Percentiles rank a stretch among this genome's conserved stretches.
phyloP scores from a whole-genome alignment of 495 filamentous ascomycete species.

The Daldinia concentrica region DNA sequence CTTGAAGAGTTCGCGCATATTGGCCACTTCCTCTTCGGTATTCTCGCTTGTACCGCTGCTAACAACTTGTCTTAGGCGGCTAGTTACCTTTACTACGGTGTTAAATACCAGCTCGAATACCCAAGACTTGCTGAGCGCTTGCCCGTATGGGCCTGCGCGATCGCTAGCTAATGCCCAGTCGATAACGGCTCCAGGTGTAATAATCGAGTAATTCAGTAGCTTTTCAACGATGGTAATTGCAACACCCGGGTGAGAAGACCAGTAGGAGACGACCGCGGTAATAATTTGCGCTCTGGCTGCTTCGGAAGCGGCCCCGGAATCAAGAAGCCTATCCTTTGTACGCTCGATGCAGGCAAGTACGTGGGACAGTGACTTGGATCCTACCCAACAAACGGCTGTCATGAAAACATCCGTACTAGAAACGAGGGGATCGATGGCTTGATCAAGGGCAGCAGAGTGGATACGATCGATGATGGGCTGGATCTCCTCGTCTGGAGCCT shows the following conservation, averaged over 20 bases:
- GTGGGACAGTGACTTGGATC: slow-evolving; percentile 94
- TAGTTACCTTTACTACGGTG: slow-evolving; percentile 92
- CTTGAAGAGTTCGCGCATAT: slow-evolving; percentile 81
- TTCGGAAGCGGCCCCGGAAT: slow-evolving; percentile 76
- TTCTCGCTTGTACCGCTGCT: slow-evolving; percentile 47
- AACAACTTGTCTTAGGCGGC: slow-evolving; percentile 85
- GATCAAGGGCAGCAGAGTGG: slow-evolving; percentile 73
- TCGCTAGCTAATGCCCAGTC: slow-evolving; percentile 83
- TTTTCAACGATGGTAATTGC: slow-evolving; percentile 96
- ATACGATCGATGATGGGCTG: slow-evolving; percentile 79
- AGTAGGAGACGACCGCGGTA: slow-evolving; percentile 88
- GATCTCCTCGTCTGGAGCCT: slow-evolving; percentile 83
- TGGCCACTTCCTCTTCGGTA: slow-evolving; percentile 50
- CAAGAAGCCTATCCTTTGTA: slow-evolving; percentile 88
- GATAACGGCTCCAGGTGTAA: slow-evolving; percentile 82
- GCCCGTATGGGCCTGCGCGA: slow-evolving; percentile 60
- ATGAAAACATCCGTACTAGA: slow-evolving; percentile 91
- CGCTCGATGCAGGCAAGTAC: slow-evolving; percentile 95
- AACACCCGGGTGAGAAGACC: slow-evolving; percentile 90
- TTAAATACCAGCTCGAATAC: slow-evolving; percentile 88
- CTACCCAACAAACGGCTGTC: slow-evolving; percentile 89
- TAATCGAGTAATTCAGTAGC: slow-evolving; percentile 95
- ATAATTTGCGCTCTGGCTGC: slow-evolving; percentile 87
- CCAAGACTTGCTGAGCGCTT: slow-evolving; percentile 74
- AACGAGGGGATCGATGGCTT: slow-evolving; percentile 77